These are phyloP conservation scores for Elsinoe ampelina DNA, from an alignment of 2,329 filamentous ascomycete genomes.

Conservation along the genomic window DNA sequence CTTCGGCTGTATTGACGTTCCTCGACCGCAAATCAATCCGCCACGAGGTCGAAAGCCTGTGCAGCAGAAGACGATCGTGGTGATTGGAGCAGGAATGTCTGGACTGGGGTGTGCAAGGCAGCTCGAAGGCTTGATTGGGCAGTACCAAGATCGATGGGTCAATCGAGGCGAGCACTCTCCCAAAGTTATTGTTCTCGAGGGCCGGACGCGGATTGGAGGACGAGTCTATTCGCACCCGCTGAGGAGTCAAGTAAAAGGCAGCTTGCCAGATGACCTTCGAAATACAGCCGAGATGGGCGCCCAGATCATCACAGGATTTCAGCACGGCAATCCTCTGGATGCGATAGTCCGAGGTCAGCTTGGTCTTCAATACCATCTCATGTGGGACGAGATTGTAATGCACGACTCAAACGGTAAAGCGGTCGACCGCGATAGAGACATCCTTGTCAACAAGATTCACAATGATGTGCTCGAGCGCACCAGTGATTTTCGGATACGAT, in stretches of 20 bases:
- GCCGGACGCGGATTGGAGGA: slow-evolving; percentile 76
- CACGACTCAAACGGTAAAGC: slow-evolving; percentile 75
- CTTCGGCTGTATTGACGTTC: slow-evolving; percentile 79
- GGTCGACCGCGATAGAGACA: slow-evolving; percentile 69
- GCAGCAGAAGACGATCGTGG: slow-evolving; percentile 64
- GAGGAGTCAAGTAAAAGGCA: slow-evolving; percentile 48
- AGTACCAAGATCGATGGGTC: slow-evolving; percentile 62
- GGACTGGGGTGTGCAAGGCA: slow-evolving; percentile 88
- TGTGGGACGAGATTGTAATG: slow-evolving; percentile 73
- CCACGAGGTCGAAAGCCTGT: slow-evolving; percentile 28
- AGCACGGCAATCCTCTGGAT: slow-evolving; percentile 88
- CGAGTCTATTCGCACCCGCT: slow-evolving; percentile 80
- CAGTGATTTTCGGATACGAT: slow-evolving; percentile 79
- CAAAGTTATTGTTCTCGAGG: slow-evolving; percentile 73
- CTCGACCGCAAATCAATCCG: slow-evolving; percentile 35
- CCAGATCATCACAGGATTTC: slow-evolving; percentile 96
- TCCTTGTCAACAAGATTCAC: slow-evolving; percentile 80
- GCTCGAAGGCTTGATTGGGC: slow-evolving; percentile 72
- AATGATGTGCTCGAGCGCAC: slow-evolving; percentile 91
- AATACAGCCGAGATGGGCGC: slow-evolving; percentile 94
- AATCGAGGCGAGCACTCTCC: slow-evolving; percentile 59
- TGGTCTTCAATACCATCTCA: slow-evolving; percentile 71
- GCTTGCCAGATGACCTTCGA: slow-evolving; percentile 44
- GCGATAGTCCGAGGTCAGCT: slow-evolving; percentile 85
- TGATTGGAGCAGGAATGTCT: slow-evolving; percentile 90